Evolutionary conservation across 208 protist species (phyloP).

Genomic region (Leishmania tarentolae): DNA sequence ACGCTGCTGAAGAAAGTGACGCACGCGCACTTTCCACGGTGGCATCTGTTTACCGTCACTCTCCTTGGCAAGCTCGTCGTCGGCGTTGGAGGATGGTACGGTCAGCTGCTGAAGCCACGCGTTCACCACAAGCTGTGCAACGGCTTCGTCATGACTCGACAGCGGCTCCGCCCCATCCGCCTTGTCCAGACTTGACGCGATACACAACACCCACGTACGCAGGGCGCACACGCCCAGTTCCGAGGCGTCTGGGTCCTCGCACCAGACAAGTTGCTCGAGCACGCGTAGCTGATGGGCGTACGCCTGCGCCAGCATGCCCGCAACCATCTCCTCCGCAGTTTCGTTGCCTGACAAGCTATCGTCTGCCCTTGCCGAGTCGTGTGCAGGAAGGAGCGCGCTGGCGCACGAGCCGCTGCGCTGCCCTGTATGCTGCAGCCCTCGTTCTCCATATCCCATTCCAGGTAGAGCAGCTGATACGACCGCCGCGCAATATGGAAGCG

Average conservation of each 20-base stretch:
- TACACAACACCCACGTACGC: constrained; percentile 22
- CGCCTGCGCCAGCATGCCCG: constrained; percentile 1
- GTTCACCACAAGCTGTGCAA: background rate
- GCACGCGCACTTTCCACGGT: background rate
- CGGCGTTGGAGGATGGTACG: background rate
- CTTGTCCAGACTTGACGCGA: background rate
- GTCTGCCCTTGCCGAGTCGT: background rate
- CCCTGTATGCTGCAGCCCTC: background rate
- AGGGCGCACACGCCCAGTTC: constrained; percentile 14
- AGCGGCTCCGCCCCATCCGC: background rate
- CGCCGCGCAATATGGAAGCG: constrained; percentile 3
- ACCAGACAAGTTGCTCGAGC: constrained; percentile 16
- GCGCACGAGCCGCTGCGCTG: background rate
- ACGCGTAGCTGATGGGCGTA: constrained; percentile 27
- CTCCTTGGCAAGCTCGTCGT: background rate
- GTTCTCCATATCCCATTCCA: background rate
- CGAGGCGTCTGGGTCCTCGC: constrained; percentile 8
- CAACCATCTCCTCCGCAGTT: constrained; percentile 25
- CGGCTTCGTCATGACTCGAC: background rate
- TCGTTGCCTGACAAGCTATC: background rate
- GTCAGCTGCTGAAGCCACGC: background rate
- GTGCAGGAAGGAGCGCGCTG: background rate
- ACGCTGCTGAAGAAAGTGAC: background rate
- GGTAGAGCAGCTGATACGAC: background rate
- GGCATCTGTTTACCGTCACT: background rate